Percentiles rank a stretch among this genome's conserved stretches.
phyloP scores from a whole-genome alignment of 495 filamentous ascomycete genomes.

The Cetradonia linearis region DNA sequence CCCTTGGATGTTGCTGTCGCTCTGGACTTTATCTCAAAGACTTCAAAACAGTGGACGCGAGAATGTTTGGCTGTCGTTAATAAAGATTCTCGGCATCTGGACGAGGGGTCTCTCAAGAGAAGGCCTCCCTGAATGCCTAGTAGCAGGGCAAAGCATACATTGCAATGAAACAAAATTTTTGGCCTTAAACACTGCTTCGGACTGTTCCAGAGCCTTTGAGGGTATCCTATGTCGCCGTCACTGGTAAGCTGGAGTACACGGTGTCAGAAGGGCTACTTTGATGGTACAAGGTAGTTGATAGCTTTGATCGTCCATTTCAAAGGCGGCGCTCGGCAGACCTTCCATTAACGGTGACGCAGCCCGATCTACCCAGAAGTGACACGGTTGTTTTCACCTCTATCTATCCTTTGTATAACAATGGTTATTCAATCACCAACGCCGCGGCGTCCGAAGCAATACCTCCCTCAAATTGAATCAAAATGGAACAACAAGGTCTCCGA shows the following conservation, averaged over 20 bases:
- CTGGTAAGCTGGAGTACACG: too few relatives aligned
- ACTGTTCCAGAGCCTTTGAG: too few relatives aligned
- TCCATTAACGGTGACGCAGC: not conserved
- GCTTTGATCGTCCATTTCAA: too few relatives aligned
- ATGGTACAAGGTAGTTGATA: too few relatives aligned
- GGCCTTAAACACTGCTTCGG: too few relatives aligned
- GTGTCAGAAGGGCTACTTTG: too few relatives aligned
- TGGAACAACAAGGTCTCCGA: slow-evolving; percentile 32
- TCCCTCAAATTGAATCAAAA: not conserved
- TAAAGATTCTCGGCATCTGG: not conserved
- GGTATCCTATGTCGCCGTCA: too few relatives aligned
- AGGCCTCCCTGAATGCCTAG: not conserved
- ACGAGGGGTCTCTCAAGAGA: not conserved
- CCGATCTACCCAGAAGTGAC: not conserved
- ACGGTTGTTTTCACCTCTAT: not conserved
- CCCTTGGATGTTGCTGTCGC: not conserved
- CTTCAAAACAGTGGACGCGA: not conserved
- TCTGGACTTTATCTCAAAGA: not conserved
- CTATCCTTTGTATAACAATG: not conserved
- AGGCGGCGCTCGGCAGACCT: not conserved
- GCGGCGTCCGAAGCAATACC: not conserved
- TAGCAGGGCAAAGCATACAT: too few relatives aligned
- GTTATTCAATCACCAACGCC: not conserved
- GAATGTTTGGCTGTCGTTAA: not conserved
- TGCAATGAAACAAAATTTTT: too few relatives aligned